phyloP scores from a whole-genome alignment of 1,284 basidiomycete genomes.

The Moesziomyces aphidis region DNA sequence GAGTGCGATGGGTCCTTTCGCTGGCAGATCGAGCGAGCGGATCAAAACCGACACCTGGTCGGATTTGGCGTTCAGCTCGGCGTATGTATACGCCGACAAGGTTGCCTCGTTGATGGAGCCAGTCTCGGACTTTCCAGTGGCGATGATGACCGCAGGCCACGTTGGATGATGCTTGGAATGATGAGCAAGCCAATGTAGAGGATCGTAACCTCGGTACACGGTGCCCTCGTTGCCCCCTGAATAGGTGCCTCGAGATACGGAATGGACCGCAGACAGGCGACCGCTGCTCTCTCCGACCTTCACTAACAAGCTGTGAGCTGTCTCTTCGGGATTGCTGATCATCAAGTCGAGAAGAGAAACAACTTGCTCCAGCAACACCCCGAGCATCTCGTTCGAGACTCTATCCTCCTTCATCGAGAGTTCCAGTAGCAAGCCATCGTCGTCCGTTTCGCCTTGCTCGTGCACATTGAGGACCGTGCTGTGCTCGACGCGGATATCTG shows the following conservation, averaged over 20 bases:
- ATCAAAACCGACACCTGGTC: constrained; percentile 72
- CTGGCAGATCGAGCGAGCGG: constrained; percentile 55
- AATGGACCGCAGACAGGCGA: not conserved
- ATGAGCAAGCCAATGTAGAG: constrained; percentile 13
- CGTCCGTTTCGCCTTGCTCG: constrained; percentile 2
- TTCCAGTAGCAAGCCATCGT: constrained; percentile 7
- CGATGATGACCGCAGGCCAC: constrained; percentile 14
- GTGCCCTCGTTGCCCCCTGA: not conserved
- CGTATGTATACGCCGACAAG: constrained; percentile 65
- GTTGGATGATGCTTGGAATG: constrained; percentile 10
- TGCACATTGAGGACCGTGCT: constrained; percentile 14
- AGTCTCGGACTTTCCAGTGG: not conserved
- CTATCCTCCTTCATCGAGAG: constrained; percentile 20
- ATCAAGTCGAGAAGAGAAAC: constrained; percentile 4
- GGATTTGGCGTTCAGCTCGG: constrained; percentile 69
- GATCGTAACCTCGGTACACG: constrained; percentile 3
- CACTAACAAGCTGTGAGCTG: not conserved
- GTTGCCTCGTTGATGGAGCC: constrained; percentile 1
- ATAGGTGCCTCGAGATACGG: not conserved
- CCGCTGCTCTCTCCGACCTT: constrained; percentile 1
- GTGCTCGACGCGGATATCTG: constrained; percentile 19
- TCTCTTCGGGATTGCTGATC: not conserved
- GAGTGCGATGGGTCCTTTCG: constrained; percentile 71
- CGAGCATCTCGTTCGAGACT: constrained; percentile 8
- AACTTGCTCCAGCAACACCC: constrained; percentile 9